These are phyloP conservation scores for Sanchytrium tribonematis DNA, from an alignment of 371 early-diverging fungal species.

Conservation along the genomic window DNA sequence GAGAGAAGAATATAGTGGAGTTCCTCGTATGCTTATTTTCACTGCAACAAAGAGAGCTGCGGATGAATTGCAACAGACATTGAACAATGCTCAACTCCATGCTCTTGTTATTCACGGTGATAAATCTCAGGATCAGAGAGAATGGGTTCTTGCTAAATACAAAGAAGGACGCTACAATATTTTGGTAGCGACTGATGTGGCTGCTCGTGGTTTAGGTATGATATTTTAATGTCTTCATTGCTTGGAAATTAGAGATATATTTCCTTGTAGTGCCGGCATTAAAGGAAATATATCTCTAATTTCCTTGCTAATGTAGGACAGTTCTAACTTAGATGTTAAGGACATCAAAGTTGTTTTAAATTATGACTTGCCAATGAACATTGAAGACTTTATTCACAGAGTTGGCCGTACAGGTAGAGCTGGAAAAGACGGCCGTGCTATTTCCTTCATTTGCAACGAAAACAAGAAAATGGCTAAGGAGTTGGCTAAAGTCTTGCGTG, in stretches of 20 bases:
- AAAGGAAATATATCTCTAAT: not conserved
- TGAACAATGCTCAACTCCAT: conserved; percentile 67
- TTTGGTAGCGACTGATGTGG: conserved; percentile 99
- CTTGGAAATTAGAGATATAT: conserved; percentile 7
- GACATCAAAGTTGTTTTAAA: conserved; percentile 54
- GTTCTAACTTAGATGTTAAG: conserved; percentile 31
- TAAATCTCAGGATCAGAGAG: conserved; percentile 92
- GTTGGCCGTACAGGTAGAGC: conserved; percentile 99
- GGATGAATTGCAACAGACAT: conserved; percentile 68
- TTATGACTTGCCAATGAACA: conserved; percentile 81
- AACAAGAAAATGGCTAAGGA: conserved; percentile 68
- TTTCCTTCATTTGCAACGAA: conserved; percentile 85
- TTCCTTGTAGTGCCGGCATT: conserved; percentile 38
- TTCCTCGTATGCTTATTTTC: conserved; percentile 54
- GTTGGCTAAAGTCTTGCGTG: conserved; percentile 59
- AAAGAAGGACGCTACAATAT: conserved; percentile 32
- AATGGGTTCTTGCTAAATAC: conserved; percentile 40
- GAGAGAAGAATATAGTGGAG: conserved; percentile 53
- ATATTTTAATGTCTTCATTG: conserved; percentile 9
- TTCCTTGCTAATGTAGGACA: conserved; percentile 1
- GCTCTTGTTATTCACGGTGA: conserved; percentile 96
- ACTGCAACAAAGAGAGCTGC: conserved; percentile 91
- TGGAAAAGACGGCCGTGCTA: conserved; percentile 71
- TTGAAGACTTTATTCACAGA: conserved; percentile 90
- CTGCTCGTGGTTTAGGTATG: conserved; percentile 97